These are phyloP conservation scores for Parastagonospora avenae DNA, from an alignment of 2,329 filamentous ascomycete species.

Conservation along the genomic window DNA sequence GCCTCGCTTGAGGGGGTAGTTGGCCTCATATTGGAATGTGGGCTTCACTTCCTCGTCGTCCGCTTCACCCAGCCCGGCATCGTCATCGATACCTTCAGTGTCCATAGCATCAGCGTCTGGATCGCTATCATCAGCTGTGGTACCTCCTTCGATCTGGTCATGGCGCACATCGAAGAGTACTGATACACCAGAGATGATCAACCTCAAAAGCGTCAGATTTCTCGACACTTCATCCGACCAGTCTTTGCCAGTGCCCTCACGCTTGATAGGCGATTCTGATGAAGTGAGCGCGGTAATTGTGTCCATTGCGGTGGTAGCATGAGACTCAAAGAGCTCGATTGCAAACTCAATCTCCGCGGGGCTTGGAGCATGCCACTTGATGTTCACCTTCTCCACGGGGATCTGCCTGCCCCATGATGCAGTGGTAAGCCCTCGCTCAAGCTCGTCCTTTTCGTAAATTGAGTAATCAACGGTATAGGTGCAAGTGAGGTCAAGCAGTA, in stretches of 20 bases:
- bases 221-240: slow-evolving; percentile 97
- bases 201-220: slow-evolving; percentile 82
- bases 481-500: slow-evolving; percentile 90
- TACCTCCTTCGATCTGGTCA: slow-evolving; percentile 39
- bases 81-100: slow-evolving; percentile 54
- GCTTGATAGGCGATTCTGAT: slow-evolving; percentile 78
- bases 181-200: slow-evolving; percentile 90
- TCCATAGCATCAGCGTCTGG: slow-evolving; percentile 49
- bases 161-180: slow-evolving; percentile 79
- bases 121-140: slow-evolving; percentile 58
- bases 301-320: slow-evolving; percentile 76
- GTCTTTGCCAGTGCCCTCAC: slow-evolving; percentile 95
- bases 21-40: slow-evolving; percentile 85
- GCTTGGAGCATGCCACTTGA: slow-evolving; percentile 89
- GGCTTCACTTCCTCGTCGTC: slow-evolving; percentile 84
- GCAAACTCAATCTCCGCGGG: slow-evolving; percentile 85
- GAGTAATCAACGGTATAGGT: slow-evolving; percentile 91
- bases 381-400: slow-evolving; percentile 74
- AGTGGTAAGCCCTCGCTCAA: slow-evolving; percentile 73
- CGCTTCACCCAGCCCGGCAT: slow-evolving; percentile 64
- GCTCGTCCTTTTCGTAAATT: slow-evolving; percentile 79
- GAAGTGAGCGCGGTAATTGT: slow-evolving; percentile 81
- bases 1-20: slow-evolving; percentile 74
- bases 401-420: slow-evolving; percentile 85
- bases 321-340: slow-evolving; percentile 83